Evolutionary conservation across 2,329 filamentous ascomycete species (phyloP).

Genomic region (Pseudocercospora crystallina): DNA sequence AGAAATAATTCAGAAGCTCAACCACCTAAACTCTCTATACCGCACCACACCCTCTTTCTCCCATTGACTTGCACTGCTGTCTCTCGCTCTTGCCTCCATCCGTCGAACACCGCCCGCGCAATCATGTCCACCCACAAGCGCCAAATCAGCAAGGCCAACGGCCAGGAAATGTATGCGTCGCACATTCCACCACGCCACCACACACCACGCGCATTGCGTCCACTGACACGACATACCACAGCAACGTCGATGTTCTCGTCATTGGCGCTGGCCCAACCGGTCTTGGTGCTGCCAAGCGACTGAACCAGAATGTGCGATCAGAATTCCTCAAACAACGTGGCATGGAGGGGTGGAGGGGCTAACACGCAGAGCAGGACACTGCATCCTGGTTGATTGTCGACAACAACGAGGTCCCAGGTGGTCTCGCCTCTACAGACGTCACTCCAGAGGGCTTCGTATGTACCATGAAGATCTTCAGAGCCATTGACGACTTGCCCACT

Average conservation of each 20-base stretch:
- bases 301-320: constrained; percentile 81
- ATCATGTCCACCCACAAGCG: constrained; percentile 29
- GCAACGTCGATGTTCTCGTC: constrained; percentile 93
- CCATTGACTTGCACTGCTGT: neutral
- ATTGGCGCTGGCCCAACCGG: constrained; percentile 98
- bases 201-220: neutral
- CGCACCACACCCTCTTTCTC: no score
- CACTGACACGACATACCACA: constrained; percentile 39
- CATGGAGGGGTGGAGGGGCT: constrained; percentile 3
- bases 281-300: constrained; percentile 94
- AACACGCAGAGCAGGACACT: constrained; percentile 61
- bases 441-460: constrained; percentile 96
- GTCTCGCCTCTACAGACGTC: constrained; percentile 91
- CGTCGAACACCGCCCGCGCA: neutral
- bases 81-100: neutral
- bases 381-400: constrained; percentile 97
- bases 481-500: constrained; percentile 6
- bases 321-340: neutral
- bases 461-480: constrained; percentile 34
- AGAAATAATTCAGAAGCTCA: neutral
- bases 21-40: no score
- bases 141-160: constrained; percentile 35
- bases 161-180: constrained; percentile 33
- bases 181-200: neutral
- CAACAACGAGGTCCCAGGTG: constrained; percentile 85